phyloP scores from a whole-genome alignment of 345 rosid species.

The Eucalyptus rudis region DNA sequence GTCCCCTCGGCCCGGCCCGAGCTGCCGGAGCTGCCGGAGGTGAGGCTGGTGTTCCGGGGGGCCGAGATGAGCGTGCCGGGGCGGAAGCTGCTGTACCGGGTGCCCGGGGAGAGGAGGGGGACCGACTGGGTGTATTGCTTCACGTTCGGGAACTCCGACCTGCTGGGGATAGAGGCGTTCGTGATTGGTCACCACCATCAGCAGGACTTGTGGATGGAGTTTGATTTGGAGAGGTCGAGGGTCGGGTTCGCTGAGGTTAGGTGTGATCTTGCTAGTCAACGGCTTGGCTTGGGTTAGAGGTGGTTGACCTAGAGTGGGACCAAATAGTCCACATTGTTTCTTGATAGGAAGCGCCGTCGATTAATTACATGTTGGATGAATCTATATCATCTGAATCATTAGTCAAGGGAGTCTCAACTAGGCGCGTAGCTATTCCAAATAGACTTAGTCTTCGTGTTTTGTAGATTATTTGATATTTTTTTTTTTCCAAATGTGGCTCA shows the following conservation, averaged over 20 bases:
- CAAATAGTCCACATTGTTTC: neutral
- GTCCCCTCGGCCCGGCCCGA: conserved; percentile 13
- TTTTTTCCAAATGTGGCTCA: neutral
- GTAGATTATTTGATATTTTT: neutral
- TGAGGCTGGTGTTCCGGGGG: conserved; percentile 58
- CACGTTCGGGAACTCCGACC: conserved; percentile 83
- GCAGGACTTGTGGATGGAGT: conserved; percentile 89
- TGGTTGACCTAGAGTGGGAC: neutral
- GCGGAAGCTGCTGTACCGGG: conserved; percentile 47
- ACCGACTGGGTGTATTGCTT: conserved; percentile 64
- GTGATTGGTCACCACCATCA: conserved; percentile 95
- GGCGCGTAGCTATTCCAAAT: no score
- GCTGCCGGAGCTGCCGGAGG: conserved; percentile 39
- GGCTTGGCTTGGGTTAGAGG: conserved; percentile 7
- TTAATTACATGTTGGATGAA: neutral
- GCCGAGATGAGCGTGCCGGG: conserved; percentile 72
- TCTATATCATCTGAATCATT: neutral
- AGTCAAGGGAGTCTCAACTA: rapidly evolving
- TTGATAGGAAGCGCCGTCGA: neutral
- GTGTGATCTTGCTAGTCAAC: conserved; percentile 73
- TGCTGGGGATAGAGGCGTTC: conserved; percentile 73
- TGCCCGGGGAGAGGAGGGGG: conserved; percentile 46
- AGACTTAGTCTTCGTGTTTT: neutral
- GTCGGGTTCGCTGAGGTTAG: conserved; percentile 62
- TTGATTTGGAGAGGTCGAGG: conserved; percentile 62